These are phyloP conservation scores for Drosera spatulata DNA, from an alignment of 179 eudicot genomes.

Conservation along the genomic window DNA sequence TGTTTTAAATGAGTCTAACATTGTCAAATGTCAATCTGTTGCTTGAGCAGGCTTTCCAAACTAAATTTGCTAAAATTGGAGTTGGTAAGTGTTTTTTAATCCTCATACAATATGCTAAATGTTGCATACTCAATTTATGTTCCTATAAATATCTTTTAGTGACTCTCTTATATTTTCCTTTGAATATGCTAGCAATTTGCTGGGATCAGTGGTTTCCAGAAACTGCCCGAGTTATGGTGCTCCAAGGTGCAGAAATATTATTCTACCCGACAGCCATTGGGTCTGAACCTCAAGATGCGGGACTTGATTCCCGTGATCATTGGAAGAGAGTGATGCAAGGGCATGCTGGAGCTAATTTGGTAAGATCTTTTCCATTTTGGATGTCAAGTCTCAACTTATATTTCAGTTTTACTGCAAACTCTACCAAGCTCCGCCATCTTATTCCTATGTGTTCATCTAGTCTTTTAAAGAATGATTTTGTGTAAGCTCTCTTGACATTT, in stretches of 20 bases:
- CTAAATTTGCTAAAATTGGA: conserved; percentile 93
- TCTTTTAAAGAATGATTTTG: too few relatives aligned
- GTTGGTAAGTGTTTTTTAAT: conserved; percentile 49
- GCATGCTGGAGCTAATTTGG: conserved; percentile 97
- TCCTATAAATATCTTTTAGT: too few relatives aligned
- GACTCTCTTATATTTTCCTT: background rate
- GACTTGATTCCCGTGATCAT: conserved; percentile 93
- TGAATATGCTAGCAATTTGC: conserved; percentile 56
- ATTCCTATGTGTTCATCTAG: too few relatives aligned
- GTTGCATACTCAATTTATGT: background rate
- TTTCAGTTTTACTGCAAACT: too few relatives aligned
- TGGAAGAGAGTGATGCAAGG: conserved; percentile 99
- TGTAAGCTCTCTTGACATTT: too few relatives aligned
- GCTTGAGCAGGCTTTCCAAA: conserved; percentile 67
- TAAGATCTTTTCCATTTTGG: conserved; percentile 17
- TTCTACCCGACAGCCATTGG: conserved; percentile 98
- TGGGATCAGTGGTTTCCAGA: conserved; percentile 99
- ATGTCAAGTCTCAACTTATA: background rate
- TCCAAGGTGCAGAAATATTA: conserved; percentile 95
- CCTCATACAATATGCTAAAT: background rate
- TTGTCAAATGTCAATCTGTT: conserved; percentile 5
- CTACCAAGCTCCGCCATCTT: too few relatives aligned
- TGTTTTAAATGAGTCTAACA: background rate
- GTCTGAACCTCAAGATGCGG: conserved; percentile 91
- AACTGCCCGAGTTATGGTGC: conserved; percentile 93